Evolutionary conservation across 2,329 filamentous ascomycete species (phyloP).

Genomic region (Pestalotiopsis sp.): DNA sequence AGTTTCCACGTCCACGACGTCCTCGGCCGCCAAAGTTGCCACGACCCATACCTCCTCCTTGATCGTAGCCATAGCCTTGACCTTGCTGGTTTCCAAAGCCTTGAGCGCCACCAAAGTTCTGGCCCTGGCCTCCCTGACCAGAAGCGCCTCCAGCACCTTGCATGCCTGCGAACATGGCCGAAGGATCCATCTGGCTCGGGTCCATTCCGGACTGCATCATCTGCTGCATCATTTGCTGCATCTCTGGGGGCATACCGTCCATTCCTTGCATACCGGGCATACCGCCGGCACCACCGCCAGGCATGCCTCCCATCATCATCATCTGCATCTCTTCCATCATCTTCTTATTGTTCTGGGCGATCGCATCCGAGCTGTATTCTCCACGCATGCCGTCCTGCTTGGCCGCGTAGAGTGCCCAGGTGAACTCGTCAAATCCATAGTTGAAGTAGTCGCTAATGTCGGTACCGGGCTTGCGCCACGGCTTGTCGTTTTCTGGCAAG

Average conservation of each 20-base stretch:
- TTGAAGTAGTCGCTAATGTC: slow-evolving; percentile 98
- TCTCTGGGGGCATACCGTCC: slow-evolving; percentile 66
- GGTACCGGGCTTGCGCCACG: slow-evolving; percentile 92
- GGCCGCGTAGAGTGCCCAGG: slow-evolving; percentile 90
- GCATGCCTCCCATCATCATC: slow-evolving; percentile 66
- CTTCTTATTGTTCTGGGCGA: slow-evolving; percentile 72
- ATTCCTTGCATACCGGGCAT: slow-evolving; percentile 53
- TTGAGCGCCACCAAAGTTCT: slow-evolving; percentile 49
- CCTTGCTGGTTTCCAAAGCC: slow-evolving; percentile 56
- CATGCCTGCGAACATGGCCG: slow-evolving; percentile 62
- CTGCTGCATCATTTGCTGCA: slow-evolving; percentile 71
- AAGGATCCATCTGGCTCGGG: slow-evolving; percentile 66
- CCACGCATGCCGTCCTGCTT: slow-evolving; percentile 81
- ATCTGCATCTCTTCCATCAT: slow-evolving; percentile 71
- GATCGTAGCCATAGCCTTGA: slow-evolving; percentile 45
- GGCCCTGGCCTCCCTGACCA: slow-evolving; percentile 51
- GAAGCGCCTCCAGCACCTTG: slow-evolving; percentile 44
- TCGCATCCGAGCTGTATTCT: slow-evolving; percentile 70
- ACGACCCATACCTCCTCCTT: slow-evolving; percentile 27
- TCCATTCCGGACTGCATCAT: slow-evolving; percentile 69
- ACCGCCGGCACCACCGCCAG: slow-evolving; percentile 28
- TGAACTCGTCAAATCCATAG: slow-evolving; percentile 98
- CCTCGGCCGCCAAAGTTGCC: slow-evolving; percentile 22
- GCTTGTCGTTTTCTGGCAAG: slow-evolving; percentile 81
- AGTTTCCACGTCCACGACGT: slow-evolving; percentile 11